Evolutionary conservation across 2,329 filamentous ascomycete genomes (phyloP).

Genomic region (Pseudocercospora vitis): DNA sequence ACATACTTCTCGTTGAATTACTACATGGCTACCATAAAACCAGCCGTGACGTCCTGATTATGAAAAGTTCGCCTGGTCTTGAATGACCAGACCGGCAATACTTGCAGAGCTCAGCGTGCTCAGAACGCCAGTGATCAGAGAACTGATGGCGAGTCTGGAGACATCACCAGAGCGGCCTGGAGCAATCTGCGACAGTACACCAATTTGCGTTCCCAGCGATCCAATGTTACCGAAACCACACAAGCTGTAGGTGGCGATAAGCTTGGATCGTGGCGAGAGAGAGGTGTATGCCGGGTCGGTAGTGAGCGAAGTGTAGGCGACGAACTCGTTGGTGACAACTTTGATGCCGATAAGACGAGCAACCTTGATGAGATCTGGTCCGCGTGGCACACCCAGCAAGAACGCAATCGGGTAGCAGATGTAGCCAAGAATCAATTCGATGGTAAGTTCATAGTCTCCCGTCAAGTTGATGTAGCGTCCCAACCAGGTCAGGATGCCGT

Average conservation of each 20-base stretch:
- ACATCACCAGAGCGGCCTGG: conserved; percentile 74
- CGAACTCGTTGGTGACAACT: conserved; percentile 82
- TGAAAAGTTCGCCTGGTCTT: conserved; percentile 44
- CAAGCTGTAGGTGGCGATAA: conserved; percentile 84
- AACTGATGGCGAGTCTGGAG: conserved; percentile 71
- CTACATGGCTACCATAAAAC: not conserved
- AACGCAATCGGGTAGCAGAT: conserved; percentile 76
- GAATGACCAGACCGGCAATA: conserved; percentile 74
- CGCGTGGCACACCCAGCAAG: conserved; percentile 72
- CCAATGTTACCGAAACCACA: conserved; percentile 78
- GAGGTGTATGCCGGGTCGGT: conserved; percentile 52
- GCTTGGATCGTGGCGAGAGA: conserved; percentile 67
- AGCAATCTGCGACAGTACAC: conserved; percentile 78
- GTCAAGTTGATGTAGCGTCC: conserved; percentile 74
- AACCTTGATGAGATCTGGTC: conserved; percentile 64
- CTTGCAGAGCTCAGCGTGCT: conserved; percentile 76
- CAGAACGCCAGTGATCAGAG: conserved; percentile 74
- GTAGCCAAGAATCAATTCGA: conserved; percentile 76
- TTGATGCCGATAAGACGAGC: conserved; percentile 79
- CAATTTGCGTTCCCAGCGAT: conserved; percentile 85
- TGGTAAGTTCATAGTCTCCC: conserved; percentile 64
- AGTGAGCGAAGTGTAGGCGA: conserved; percentile 64
- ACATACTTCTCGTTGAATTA: too few relatives aligned
- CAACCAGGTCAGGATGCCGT: conserved; percentile 81
- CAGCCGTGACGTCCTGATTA: not conserved